Evolutionary conservation across 2,329 filamentous ascomycete species (phyloP).

Genomic region (Neofusicoccum ribis): DNA sequence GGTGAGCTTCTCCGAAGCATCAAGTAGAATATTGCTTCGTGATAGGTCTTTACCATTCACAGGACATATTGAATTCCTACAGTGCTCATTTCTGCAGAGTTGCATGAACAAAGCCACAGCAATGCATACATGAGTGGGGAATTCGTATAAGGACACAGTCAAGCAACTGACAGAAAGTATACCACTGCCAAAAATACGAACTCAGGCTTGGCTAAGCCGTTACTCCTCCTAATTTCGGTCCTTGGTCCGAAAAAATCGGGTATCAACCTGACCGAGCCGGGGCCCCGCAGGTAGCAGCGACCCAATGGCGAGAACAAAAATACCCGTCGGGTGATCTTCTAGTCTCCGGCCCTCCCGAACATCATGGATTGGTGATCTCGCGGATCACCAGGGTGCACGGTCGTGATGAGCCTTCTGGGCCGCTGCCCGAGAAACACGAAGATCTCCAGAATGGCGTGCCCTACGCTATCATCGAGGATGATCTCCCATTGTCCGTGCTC

Average conservation of each 20-base stretch:
- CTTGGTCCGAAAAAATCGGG: neutral
- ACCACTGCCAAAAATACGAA: neutral
- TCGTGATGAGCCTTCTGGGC: neutral
- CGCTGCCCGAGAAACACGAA: neutral
- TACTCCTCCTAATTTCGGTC: neutral
- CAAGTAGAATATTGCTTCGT: neutral
- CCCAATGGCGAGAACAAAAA: neutral
- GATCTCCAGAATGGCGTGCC: neutral
- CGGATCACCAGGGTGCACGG: neutral
- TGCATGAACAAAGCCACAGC: neutral
- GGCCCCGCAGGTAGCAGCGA: neutral
- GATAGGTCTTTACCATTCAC: too few species aligned
- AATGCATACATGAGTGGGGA: neutral
- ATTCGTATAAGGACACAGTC: neutral
- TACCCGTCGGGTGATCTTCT: neutral
- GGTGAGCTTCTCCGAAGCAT: neutral
- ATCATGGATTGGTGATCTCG: neutral
- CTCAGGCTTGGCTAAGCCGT: too few species aligned
- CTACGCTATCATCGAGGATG: neutral
- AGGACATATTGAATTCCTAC: too few species aligned
- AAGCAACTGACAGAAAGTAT: neutral
- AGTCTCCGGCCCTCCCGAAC: neutral
- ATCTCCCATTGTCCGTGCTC: too few species aligned
- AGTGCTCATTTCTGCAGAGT: neutral
- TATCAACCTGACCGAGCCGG: neutral